Evolutionary conservation across 139 green algal genomes (phyloP).

Genomic region (Ettlia oleoabundans): DNA sequence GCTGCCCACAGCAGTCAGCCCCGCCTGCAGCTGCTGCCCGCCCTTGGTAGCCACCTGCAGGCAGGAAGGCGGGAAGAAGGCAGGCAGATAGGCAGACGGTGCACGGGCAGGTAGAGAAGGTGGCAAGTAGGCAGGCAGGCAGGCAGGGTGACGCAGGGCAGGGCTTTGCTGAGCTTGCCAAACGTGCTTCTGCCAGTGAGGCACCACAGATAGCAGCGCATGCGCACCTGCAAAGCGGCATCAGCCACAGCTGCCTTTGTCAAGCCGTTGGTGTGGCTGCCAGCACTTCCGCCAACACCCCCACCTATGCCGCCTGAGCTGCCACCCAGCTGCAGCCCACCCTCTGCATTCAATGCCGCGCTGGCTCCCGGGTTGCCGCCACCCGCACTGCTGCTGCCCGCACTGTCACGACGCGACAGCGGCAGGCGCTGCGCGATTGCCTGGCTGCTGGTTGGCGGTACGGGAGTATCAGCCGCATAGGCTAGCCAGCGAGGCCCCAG

Average conservation of each 20-base stretch:
- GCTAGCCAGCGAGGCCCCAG: constrained; percentile 67
- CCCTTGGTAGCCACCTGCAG: constrained; percentile 16
- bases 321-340: not conserved
- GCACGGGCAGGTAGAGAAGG: too few species aligned
- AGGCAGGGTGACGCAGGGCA: too few species aligned
- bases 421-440: constrained; percentile 15
- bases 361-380: not conserved
- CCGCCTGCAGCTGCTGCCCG: constrained; percentile 37
- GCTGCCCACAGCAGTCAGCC: constrained; percentile 28
- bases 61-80: too few species aligned
- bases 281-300: not conserved
- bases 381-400: not conserved
- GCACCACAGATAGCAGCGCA: too few species aligned
- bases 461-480: constrained; percentile 61
- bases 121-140: not conserved
- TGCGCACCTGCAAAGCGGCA: not conserved
- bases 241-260: constrained; percentile 20
- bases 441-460: constrained; percentile 1
- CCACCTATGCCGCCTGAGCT: not conserved
- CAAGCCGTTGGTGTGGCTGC: not conserved
- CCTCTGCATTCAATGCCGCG: not conserved
- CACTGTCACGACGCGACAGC: not conserved
- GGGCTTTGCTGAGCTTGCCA: too few species aligned
- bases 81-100: too few species aligned
- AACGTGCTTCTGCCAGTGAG: too few species aligned